A percentile compares a stretch with the other conserved stretches of the same genome.
Evolutionary conservation across 2,329 filamentous ascomycete species (phyloP).

Genomic region (Verticillium dahliae): DNA sequence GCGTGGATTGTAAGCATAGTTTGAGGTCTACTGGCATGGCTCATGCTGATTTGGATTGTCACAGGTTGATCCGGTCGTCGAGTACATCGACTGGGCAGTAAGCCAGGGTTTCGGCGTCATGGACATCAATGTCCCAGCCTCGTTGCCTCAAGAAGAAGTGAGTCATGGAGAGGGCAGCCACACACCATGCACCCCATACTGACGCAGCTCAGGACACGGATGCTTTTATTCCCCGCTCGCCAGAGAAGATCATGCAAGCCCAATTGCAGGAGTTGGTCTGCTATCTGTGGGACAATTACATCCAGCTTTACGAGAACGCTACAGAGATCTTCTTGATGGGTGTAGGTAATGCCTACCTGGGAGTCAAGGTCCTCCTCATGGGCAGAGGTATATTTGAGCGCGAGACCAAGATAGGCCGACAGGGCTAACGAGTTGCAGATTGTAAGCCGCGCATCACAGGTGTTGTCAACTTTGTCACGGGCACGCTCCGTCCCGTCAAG

Average conservation of each 20-base stretch:
- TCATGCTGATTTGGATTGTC: too few relatives aligned
- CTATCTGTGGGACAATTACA: constrained; percentile 96
- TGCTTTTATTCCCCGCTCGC: constrained; percentile 34
- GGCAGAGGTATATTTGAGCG: constrained; percentile 52
- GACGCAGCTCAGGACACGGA: constrained; percentile 34
- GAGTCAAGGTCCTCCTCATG: constrained; percentile 73
- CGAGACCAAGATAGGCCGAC: constrained; percentile 1
- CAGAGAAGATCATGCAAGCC: constrained; percentile 43
- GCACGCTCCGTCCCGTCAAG: constrained; percentile 69
- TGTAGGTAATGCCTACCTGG: constrained; percentile 81
- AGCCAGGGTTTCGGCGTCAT: constrained; percentile 75
- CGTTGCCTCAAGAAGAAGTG: constrained; percentile 60
- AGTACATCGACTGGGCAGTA: constrained; percentile 79
- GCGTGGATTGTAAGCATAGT: constrained; percentile 70
- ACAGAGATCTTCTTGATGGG: constrained; percentile 81
- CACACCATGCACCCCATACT: background rate
- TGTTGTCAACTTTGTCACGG: constrained; percentile 76
- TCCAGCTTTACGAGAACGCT: constrained; percentile 66
- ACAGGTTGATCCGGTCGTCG: constrained; percentile 72
- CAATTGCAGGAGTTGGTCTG: constrained; percentile 67
- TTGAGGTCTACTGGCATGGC: background rate
- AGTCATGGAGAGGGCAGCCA: constrained; percentile 13
- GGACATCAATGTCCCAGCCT: constrained; percentile 83
- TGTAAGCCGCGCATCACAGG: constrained; percentile 63
- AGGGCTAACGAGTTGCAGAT: constrained; percentile 27